Evolutionary conservation across 495 filamentous ascomycete species (phyloP).

Genomic region (Penicillium salamii): DNA sequence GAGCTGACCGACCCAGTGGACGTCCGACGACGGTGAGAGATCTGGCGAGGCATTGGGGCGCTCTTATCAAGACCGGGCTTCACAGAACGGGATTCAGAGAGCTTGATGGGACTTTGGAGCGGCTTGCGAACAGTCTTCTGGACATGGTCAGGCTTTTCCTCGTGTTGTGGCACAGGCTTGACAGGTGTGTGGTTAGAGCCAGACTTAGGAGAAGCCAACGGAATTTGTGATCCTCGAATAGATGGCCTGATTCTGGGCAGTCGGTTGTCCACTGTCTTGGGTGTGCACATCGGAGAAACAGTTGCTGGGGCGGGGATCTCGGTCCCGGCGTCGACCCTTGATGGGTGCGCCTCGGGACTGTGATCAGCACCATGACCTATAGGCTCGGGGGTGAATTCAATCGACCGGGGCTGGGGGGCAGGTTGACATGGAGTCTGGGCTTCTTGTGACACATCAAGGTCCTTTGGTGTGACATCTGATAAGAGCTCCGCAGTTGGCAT

Average conservation of each 20-base stretch:
- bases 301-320: background rate
- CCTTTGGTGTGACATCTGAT: too few species aligned
- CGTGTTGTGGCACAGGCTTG: background rate
- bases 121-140: constrained; percentile 22
- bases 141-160: background rate
- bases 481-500: background rate
- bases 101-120: constrained; percentile 42
- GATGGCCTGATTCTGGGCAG: background rate
- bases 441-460: too few species aligned
- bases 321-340: background rate
- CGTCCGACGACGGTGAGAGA: constrained; percentile 22
- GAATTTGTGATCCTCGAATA: background rate
- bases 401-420: background rate
- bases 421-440: background rate
- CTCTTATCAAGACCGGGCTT: constrained; percentile 25
- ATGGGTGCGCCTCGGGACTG: too few species aligned
- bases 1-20: constrained; percentile 38
- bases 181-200: background rate
- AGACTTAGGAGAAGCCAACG: constrained; percentile 1
- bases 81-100: constrained; percentile 29
- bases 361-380: background rate
- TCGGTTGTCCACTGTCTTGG: background rate
- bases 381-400: background rate
- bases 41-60: constrained; percentile 1
- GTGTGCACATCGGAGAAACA: background rate